Evolutionary conservation across 2,329 filamentous ascomycete genomes (phyloP).

Genomic region (Sporothrix protearum): DNA sequence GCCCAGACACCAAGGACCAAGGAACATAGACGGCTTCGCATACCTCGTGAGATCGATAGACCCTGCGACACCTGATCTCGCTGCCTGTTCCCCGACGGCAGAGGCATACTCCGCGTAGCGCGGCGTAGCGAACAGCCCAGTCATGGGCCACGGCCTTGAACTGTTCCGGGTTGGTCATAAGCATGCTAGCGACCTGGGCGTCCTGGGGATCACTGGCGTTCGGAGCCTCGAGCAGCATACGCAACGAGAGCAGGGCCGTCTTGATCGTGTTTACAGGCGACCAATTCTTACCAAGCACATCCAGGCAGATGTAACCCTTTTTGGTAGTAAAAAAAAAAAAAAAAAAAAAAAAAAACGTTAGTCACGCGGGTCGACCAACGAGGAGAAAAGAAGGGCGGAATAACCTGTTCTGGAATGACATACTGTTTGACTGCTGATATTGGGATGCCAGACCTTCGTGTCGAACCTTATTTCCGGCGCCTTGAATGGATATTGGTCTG

Average conservation of each 20-base stretch:
- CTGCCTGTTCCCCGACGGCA: conserved; percentile 35
- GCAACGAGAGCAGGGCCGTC: conserved; percentile 85
- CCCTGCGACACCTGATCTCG: conserved; percentile 31
- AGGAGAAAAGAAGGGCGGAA: neutral
- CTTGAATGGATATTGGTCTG: conserved; percentile 86
- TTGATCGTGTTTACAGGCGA: conserved; percentile 96
- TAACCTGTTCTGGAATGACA: conserved; percentile 35
- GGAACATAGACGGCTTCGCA: conserved; percentile 30
- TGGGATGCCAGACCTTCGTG: conserved; percentile 73
- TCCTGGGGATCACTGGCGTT: conserved; percentile 97
- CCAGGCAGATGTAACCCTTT: conserved; percentile 93
- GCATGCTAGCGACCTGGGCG: conserved; percentile 88
- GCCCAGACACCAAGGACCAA: neutral
- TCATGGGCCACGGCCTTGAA: conserved; percentile 82
- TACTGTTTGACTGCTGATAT: conserved; percentile 64
- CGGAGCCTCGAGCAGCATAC: conserved; percentile 86
- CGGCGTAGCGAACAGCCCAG: conserved; percentile 82
- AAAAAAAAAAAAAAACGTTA: neutral
- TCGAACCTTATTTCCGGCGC: conserved; percentile 87
- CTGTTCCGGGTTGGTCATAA: conserved; percentile 71
- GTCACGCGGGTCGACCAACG: neutral
- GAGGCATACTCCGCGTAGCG: conserved; percentile 54
- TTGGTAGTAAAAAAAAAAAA: neutral
- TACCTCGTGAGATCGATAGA: neutral
- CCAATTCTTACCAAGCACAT: conserved; percentile 86